These are phyloP conservation scores for Gynochthodes officinalis DNA, from an alignment of 257 asterid genomes.

Conservation along the genomic window DNA sequence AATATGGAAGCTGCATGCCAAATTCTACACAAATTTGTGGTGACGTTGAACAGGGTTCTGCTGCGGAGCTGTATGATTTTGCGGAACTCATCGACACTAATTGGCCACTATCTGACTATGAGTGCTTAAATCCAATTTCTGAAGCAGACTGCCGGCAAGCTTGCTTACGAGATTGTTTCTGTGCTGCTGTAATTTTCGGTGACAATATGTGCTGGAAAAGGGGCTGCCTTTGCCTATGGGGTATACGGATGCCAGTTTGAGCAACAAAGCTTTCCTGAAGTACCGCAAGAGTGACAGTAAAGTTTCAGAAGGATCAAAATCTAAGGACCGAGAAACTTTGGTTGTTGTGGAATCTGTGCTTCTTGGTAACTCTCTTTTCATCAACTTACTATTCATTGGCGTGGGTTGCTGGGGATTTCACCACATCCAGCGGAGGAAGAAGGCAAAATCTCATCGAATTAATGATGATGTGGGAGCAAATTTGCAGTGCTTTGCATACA, in stretches of 20 bases:
- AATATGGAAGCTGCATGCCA: conserved; percentile 41
- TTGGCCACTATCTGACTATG: conserved; percentile 42
- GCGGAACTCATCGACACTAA: conserved; percentile 22
- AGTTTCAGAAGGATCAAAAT: background rate
- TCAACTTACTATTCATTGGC: conserved; percentile 29
- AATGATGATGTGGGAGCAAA: background rate
- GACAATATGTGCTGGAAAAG: conserved; percentile 57
- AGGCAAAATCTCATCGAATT: background rate
- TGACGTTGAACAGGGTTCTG: conserved; percentile 11
- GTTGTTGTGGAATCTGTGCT: conserved; percentile 38
- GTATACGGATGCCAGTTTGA: conserved; percentile 11
- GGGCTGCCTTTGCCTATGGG: conserved; percentile 63
- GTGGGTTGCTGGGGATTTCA: conserved; percentile 25
- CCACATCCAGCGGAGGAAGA: conserved; percentile 17
- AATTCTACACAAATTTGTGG: conserved; percentile 34
- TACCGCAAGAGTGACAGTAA: conserved; percentile 27
- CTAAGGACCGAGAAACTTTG: conserved; percentile 23
- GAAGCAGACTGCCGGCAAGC: conserved; percentile 31
- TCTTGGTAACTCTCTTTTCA: conserved; percentile 43
- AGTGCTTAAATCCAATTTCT: conserved; percentile 16
- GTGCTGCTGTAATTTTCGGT: conserved; percentile 41
- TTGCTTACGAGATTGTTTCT: conserved; percentile 56
- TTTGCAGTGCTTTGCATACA: conserved; percentile 17
- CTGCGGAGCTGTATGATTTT: conserved; percentile 22
- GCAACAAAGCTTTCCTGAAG: conserved; percentile 43